phyloP scores from a whole-genome alignment of 345 rosid species.

The Boechera divaricarpa region DNA sequence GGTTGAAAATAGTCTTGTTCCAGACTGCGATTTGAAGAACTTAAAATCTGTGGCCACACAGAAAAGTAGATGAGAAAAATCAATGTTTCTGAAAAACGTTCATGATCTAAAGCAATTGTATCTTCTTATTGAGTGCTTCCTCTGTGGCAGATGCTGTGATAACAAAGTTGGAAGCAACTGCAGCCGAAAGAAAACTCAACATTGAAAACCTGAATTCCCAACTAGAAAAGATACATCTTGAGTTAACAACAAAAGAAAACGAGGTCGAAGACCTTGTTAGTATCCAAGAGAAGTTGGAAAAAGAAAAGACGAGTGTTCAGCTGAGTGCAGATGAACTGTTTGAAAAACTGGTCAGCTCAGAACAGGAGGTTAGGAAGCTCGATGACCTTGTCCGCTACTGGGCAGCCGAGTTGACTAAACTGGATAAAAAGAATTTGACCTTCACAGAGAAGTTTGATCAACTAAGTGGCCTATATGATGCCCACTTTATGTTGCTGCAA shows the following conservation, averaged over 20 bases:
- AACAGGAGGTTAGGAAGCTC: constrained; percentile 58
- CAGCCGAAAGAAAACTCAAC: constrained; percentile 34
- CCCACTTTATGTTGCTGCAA: constrained; percentile 58
- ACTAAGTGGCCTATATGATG: constrained; percentile 58
- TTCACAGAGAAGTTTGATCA: constrained; percentile 57
- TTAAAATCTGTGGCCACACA: not conserved
- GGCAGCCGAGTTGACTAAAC: constrained; percentile 57
- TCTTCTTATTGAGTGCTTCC: not conserved
- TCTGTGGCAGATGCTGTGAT: constrained; percentile 18
- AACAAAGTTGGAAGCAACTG: not conserved
- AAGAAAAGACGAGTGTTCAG: constrained; percentile 60
- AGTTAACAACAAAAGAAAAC: constrained; percentile 62
- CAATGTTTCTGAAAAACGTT: not conserved
- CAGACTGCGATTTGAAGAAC: not conserved
- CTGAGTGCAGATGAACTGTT: constrained; percentile 55
- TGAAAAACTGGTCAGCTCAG: constrained; percentile 54
- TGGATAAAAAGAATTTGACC: constrained; percentile 62
- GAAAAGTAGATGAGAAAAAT: not conserved
- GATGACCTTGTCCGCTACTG: constrained; percentile 57
- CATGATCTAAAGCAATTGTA: not conserved
- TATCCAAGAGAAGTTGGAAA: constrained; percentile 60
- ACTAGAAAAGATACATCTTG: constrained; percentile 57
- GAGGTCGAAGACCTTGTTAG: constrained; percentile 55
- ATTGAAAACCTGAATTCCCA: constrained; percentile 60
- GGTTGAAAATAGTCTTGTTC: not conserved